phyloP scores from a whole-genome alignment of 345 rosid species.

The Bruguiera sexangula region DNA sequence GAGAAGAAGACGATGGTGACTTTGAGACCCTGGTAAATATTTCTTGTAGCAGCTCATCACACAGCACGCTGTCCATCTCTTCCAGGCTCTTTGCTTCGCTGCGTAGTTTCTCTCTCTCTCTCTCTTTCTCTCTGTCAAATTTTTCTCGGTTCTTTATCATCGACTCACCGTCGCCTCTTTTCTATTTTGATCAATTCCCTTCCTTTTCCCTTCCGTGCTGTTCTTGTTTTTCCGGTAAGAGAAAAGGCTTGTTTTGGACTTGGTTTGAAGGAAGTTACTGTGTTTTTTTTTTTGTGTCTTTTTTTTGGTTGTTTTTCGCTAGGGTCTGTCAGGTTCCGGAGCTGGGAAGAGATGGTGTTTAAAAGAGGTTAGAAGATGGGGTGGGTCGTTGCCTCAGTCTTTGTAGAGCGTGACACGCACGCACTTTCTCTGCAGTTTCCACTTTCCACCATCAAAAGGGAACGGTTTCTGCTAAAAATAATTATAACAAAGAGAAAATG shows the following conservation, averaged over 20 bases:
- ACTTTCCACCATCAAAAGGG: not conserved
- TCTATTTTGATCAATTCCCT: not conserved
- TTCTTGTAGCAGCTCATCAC: slow-evolving; percentile 79
- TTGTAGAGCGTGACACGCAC: not conserved
- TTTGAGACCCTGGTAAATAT: slow-evolving; percentile 48
- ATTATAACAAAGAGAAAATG: not conserved
- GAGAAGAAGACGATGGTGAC: slow-evolving; percentile 27
- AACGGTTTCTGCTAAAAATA: not conserved
- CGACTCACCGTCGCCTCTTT: not conserved
- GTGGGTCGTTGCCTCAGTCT: not conserved
- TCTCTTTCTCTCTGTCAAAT: not conserved
- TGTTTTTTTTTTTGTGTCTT: no score
- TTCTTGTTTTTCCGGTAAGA: no score
- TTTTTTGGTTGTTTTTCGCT: not conserved
- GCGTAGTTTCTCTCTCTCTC: not conserved
- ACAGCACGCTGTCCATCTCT: slow-evolving; percentile 55
- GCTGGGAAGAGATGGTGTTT: not conserved
- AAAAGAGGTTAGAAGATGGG: not conserved
- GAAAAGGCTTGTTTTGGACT: no score
- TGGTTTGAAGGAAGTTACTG: no score
- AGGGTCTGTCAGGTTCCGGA: not conserved
- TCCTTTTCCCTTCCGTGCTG: no score
- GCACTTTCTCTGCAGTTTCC: slow-evolving; percentile 7
- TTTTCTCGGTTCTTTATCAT: not conserved
- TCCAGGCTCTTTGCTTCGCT: not conserved